Evolutionary conservation across 2,329 filamentous ascomycete genomes (phyloP).

Genomic region (Curvularia sp.): DNA sequence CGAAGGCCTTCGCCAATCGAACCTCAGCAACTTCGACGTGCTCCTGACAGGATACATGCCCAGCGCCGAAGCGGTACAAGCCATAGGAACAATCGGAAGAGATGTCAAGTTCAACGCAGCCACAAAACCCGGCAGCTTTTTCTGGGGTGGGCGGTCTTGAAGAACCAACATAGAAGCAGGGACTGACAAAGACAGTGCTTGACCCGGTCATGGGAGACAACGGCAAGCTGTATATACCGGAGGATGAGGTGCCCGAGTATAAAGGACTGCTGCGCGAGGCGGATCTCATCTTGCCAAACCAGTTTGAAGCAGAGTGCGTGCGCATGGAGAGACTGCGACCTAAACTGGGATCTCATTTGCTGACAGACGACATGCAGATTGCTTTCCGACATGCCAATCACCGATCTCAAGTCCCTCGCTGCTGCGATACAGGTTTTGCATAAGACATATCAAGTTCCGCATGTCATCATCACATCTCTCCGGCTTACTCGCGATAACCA

Average conservation of each 20-base stretch:
- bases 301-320: conserved; percentile 92
- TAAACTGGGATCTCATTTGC: not conserved
- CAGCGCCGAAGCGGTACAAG: conserved; percentile 80
- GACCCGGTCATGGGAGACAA: conserved; percentile 99
- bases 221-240: conserved; percentile 86
- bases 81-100: conserved; percentile 82
- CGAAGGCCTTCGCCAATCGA: conserved; percentile 80
- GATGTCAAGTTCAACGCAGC: conserved; percentile 74
- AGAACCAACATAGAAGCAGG: too few species aligned
- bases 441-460: conserved; percentile 75
- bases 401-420: conserved; percentile 73
- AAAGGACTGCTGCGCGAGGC: conserved; percentile 79
- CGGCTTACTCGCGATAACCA: conserved; percentile 66
- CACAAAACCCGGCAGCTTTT: conserved; percentile 76
- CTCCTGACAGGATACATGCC: conserved; percentile 95
- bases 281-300: conserved; percentile 92
- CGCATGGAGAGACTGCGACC: not conserved
- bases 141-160: conserved; percentile 70
- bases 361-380: conserved; percentile 60
- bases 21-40: conserved; percentile 89
- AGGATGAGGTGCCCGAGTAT: conserved; percentile 91
- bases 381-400: conserved; percentile 84
- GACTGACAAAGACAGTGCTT: conserved; percentile 64
- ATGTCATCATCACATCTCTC: conserved; percentile 92
- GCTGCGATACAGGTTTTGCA: conserved; percentile 80